These are phyloP conservation scores for Phytophthora cryptogea DNA, from an alignment of 352 stramenopile species.

Conservation along the genomic window DNA sequence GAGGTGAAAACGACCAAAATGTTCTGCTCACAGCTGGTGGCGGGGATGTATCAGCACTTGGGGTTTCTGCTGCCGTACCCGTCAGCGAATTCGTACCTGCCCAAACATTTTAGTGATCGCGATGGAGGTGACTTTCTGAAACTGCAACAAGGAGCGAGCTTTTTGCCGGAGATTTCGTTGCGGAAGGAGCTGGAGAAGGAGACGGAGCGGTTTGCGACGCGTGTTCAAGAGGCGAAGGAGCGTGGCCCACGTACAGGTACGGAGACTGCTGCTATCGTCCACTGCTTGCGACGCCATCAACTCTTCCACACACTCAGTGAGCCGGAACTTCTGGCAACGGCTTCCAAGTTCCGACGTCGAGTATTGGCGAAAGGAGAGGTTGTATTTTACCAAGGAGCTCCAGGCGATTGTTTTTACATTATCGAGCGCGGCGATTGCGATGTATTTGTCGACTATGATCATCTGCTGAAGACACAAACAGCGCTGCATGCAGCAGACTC, in stretches of 20 bases:
- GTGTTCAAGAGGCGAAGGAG: slow-evolving; percentile 36
- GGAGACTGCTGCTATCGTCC: slow-evolving; percentile 59
- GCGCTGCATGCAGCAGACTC: slow-evolving; percentile 23
- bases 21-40: slow-evolving; percentile 87
- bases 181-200: slow-evolving; percentile 42
- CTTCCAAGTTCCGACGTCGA: slow-evolving; percentile 62
- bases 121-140: slow-evolving; percentile 72
- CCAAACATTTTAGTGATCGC: slow-evolving; percentile 80
- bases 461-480: slow-evolving; percentile 51
- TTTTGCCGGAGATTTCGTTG: slow-evolving; percentile 76
- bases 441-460: slow-evolving; percentile 85
- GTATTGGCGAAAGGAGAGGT: slow-evolving; percentile 64
- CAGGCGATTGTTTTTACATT: slow-evolving; percentile 84
- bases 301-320: slow-evolving; percentile 84
- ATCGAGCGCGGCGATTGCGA: slow-evolving; percentile 79
- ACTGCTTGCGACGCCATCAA: slow-evolving; percentile 73
- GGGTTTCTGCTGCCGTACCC: slow-evolving; percentile 80
- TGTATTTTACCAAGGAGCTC: slow-evolving; percentile 83
- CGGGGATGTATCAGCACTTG: slow-evolving; percentile 80
- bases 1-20: slow-evolving; percentile 54
- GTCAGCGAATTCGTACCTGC: slow-evolving; percentile 84
- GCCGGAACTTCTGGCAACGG: slow-evolving; percentile 58
- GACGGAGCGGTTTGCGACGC: slow-evolving; percentile 31
- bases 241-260: slow-evolving; percentile 35
- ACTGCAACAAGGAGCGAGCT: slow-evolving; percentile 71